Conservation (phyloP, 2,329 filamentous ascomycete species). For the Neurospora sp. region DNA sequence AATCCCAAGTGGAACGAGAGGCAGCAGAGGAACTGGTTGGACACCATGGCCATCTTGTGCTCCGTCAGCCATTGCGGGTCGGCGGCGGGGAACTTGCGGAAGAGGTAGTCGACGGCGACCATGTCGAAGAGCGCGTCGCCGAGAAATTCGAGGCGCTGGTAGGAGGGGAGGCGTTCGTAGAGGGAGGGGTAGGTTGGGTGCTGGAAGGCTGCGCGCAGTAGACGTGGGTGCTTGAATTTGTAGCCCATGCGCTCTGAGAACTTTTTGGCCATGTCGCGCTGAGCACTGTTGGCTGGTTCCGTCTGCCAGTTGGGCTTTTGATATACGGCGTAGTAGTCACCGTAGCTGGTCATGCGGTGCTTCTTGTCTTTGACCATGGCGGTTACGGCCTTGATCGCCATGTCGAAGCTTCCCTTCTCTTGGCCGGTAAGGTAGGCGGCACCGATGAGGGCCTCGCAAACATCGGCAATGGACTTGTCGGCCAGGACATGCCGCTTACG, state of each 20-base stretch:
- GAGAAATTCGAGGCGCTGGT: conserved; percentile 86
- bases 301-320: conserved; percentile 61
- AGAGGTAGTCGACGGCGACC: conserved; percentile 75
- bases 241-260: conserved; percentile 51
- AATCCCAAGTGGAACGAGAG: conserved; percentile 71
- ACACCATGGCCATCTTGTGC: conserved; percentile 99
- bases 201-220: conserved; percentile 77
- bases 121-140: conserved; percentile 85
- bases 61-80: conserved; percentile 97
- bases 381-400: conserved; percentile 55
- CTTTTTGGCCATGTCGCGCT: conserved; percentile 56
- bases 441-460: conserved; percentile 89
- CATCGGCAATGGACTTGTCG: conserved; percentile 88
- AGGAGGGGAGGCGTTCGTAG: conserved; percentile 73
- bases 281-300: conserved; percentile 50
- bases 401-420: conserved; percentile 36
- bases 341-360: conserved; percentile 60
- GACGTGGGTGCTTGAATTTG: conserved; percentile 61
- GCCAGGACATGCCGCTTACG: conserved; percentile 56
- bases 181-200: conserved; percentile 72
- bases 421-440: conserved; percentile 56
- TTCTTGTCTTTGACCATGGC: conserved; percentile 58
- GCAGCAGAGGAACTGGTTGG: conserved; percentile 84
- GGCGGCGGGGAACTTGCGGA: conserved; percentile 62
- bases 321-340: conserved; percentile 65